Conservation (phyloP, 2,329 filamentous ascomycete genomes). For the Curvularia sp. region DNA sequence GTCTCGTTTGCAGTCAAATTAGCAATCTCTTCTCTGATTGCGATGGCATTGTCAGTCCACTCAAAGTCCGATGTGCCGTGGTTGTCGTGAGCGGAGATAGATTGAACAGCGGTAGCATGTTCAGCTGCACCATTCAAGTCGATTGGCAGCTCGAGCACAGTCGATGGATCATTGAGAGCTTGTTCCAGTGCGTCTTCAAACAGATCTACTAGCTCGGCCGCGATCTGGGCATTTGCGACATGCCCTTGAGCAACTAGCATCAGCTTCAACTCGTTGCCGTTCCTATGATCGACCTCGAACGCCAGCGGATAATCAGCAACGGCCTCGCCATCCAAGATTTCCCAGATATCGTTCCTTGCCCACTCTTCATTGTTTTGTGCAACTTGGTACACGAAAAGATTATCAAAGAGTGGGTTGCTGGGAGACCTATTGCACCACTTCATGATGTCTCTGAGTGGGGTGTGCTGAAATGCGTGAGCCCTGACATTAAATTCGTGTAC, state of each 20-base stretch:
- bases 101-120: background rate
- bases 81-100: background rate
- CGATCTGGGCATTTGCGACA: slow-evolving; percentile 47
- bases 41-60: slow-evolving; percentile 65
- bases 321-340: slow-evolving; percentile 49
- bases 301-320: slow-evolving; percentile 77
- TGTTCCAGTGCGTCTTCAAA: slow-evolving; percentile 53
- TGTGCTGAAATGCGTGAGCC: slow-evolving; percentile 77
- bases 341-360: slow-evolving; percentile 61
- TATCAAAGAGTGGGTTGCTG: slow-evolving; percentile 70
- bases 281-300: slow-evolving; percentile 70
- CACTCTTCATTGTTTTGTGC: slow-evolving; percentile 31
- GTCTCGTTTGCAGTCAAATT: slow-evolving; percentile 63
- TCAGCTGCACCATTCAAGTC: background rate
- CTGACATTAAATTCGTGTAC: slow-evolving; percentile 76
- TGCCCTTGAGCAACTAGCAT: slow-evolving; percentile 66
- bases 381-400: slow-evolving; percentile 81
- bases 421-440: slow-evolving; percentile 73
- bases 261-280: slow-evolving; percentile 59
- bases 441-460: slow-evolving; percentile 77
- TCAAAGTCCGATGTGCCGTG: slow-evolving; percentile 52
- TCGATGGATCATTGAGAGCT: slow-evolving; percentile 47
- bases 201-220: slow-evolving; percentile 52
- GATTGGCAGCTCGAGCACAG: slow-evolving; percentile 20
- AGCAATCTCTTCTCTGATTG: slow-evolving; percentile 69